These are phyloP conservation scores for Xylaria sp. DNA, from an alignment of 2,329 filamentous ascomycete genomes.

Conservation along the genomic window DNA sequence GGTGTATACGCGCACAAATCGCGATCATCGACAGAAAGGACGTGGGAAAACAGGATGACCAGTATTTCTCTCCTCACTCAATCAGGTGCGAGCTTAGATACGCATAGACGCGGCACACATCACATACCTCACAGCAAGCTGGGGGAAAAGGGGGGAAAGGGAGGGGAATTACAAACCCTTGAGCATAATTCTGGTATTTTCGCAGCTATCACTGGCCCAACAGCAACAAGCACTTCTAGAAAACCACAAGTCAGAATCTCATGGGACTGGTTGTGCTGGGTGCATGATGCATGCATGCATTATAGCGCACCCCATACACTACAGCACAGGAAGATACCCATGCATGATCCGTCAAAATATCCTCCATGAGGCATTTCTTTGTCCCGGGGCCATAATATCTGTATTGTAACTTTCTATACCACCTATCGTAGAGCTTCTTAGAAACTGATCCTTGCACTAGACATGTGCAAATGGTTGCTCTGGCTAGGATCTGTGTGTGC, in stretches of 20 bases:
- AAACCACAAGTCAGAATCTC: background rate
- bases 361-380: constrained; percentile 36
- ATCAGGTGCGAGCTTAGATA: background rate
- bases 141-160: background rate
- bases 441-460: constrained; percentile 13
- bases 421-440: background rate
- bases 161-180: background rate
- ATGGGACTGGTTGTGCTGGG: background rate
- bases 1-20: background rate
- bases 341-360: constrained; percentile 28
- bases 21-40: background rate
- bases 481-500: background rate
- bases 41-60: background rate
- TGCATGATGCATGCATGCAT: constrained; percentile 13
- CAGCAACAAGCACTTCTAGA: constrained; percentile 6
- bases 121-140: background rate
- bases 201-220: background rate
- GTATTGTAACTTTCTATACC: background rate
- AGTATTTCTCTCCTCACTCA: background rate
- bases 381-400: constrained; percentile 2
- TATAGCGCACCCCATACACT: background rate
- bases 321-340: constrained; percentile 15
- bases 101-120: background rate
- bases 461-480: constrained; percentile 14
- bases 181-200: background rate